phyloP scores from a whole-genome alignment of 352 stramenopile species.

The Pythium sukuiense region DNA sequence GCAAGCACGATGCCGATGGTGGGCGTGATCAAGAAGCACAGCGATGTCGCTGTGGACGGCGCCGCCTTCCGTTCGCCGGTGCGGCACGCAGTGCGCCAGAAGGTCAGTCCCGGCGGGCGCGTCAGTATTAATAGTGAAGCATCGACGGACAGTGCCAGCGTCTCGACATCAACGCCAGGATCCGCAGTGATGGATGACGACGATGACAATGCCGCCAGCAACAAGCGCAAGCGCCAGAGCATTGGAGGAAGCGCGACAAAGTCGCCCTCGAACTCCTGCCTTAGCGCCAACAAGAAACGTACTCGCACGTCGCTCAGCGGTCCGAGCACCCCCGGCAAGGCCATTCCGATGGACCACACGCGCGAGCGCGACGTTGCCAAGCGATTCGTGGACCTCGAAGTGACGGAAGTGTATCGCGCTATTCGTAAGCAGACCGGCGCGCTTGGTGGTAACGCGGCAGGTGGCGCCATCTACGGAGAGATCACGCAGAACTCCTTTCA shows the following conservation, averaged over 20 bases:
- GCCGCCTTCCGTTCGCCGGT: slow-evolving; percentile 19
- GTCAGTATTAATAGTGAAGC: slow-evolving; percentile 9
- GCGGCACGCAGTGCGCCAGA: slow-evolving; percentile 17
- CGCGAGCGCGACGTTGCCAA: slow-evolving; percentile 70
- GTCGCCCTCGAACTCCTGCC: slow-evolving; percentile 23
- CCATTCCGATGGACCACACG: slow-evolving; percentile 51
- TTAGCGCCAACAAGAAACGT: slow-evolving; percentile 54
- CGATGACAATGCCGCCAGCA: slow-evolving; percentile 6
- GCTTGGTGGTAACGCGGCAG: slow-evolving; percentile 93
- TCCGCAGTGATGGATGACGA: slow-evolving; percentile 3
- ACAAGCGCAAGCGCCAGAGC: slow-evolving; percentile 62
- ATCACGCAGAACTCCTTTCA: slow-evolving; percentile 97
- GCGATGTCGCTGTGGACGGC: slow-evolving; percentile 20
- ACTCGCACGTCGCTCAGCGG: slow-evolving; percentile 50
- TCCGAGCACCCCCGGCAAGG: slow-evolving; percentile 63
- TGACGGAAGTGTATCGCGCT: slow-evolving; percentile 90
- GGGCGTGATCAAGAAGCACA: slow-evolving; percentile 23
- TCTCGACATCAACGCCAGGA: not conserved
- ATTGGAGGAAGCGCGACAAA: slow-evolving; percentile 31
- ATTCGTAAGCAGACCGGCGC: slow-evolving; percentile 94
- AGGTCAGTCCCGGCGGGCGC: slow-evolving; percentile 16
- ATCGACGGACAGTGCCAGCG: not conserved
- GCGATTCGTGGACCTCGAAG: slow-evolving; percentile 78
- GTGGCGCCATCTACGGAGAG: slow-evolving; percentile 98
- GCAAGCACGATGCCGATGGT: slow-evolving; percentile 33